These are phyloP conservation scores for Rauvolfia tetraphylla DNA, from an alignment of 257 asterid species.

Conservation along the genomic window DNA sequence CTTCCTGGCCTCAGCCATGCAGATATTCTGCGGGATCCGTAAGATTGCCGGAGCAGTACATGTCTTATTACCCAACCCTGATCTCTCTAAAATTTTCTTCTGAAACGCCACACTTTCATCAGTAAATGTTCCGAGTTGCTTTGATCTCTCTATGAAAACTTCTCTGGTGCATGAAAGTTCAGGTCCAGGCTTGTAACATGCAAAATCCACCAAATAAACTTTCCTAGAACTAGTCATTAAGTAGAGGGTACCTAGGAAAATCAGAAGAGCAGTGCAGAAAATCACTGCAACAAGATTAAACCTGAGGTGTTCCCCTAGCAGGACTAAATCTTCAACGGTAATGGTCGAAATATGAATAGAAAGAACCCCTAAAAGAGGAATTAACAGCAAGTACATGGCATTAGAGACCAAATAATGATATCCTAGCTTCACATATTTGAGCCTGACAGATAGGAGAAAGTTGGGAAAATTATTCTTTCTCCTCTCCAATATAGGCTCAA, in stretches of 20 bases:
- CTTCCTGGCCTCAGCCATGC: slow-evolving; percentile 52
- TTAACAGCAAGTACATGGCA: slow-evolving; percentile 43
- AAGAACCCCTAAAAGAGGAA: slow-evolving; percentile 36
- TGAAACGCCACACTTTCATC: slow-evolving; percentile 56
- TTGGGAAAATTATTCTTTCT: slow-evolving; percentile 41
- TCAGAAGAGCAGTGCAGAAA: slow-evolving; percentile 37
- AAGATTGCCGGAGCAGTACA: slow-evolving; percentile 54
- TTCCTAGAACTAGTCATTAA: slow-evolving; percentile 61
- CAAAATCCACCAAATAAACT: slow-evolving; percentile 57
- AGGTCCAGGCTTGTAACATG: slow-evolving; percentile 56
- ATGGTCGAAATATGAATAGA: slow-evolving; percentile 37
- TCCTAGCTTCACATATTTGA: slow-evolving; percentile 66
- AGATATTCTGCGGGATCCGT: slow-evolving; percentile 43
- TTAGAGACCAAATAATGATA: slow-evolving; percentile 55
- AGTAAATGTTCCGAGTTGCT: slow-evolving; percentile 32
- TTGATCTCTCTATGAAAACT: slow-evolving; percentile 46
- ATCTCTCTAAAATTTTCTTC: slow-evolving; percentile 53
- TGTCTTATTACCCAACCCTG: slow-evolving; percentile 74
- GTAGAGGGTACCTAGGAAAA: slow-evolving; percentile 51
- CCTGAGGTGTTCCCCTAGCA: slow-evolving; percentile 43
- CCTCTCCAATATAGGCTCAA: slow-evolving; percentile 24
- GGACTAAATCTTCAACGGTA: slow-evolving; percentile 31
- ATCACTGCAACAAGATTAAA: slow-evolving; percentile 45
- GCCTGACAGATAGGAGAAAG: slow-evolving; percentile 46
- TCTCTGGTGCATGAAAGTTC: slow-evolving; percentile 50